Percentiles rank a stretch among this genome's conserved stretches.
phyloP scores from a whole-genome alignment of 768 basidiomycete genomes.

The Lentinula edodes region DNA sequence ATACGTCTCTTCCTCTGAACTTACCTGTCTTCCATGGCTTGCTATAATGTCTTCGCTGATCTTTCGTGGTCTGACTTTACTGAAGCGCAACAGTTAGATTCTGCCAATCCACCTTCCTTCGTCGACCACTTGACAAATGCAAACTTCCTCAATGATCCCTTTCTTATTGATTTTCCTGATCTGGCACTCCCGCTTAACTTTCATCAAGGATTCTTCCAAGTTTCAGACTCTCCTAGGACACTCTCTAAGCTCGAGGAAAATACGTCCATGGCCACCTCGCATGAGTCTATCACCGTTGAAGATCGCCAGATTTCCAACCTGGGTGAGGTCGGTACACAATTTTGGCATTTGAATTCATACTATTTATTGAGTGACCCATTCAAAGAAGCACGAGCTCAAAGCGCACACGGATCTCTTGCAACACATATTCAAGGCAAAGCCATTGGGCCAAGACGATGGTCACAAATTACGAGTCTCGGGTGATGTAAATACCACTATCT shows the following conservation, averaged over 20 bases:
- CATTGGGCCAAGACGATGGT: not conserved
- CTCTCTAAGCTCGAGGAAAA: not conserved
- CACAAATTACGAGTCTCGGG: no score
- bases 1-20: not conserved
- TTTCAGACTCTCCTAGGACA: not conserved
- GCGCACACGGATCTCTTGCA: not conserved
- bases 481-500: not conserved
- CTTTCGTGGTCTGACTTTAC: not conserved
- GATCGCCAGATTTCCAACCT: not conserved
- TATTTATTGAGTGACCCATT: not conserved
- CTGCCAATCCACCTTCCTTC: not conserved
- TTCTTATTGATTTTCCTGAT: not conserved
- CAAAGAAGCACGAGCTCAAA: not conserved
- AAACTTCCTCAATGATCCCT: not conserved
- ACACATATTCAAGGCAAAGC: not conserved
- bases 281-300: not conserved
- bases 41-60: not conserved
- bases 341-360: not conserved
- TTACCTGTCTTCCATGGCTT: not conserved
- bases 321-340: not conserved
- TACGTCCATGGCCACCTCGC: not conserved
- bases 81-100: not conserved
- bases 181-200: not conserved
- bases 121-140: not conserved
- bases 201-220: not conserved